Percentiles rank a stretch among this genome's conserved stretches.
phyloP scores from a whole-genome alignment of 2,329 filamentous ascomycete genomes.

The Cytospora paraplurivora region DNA sequence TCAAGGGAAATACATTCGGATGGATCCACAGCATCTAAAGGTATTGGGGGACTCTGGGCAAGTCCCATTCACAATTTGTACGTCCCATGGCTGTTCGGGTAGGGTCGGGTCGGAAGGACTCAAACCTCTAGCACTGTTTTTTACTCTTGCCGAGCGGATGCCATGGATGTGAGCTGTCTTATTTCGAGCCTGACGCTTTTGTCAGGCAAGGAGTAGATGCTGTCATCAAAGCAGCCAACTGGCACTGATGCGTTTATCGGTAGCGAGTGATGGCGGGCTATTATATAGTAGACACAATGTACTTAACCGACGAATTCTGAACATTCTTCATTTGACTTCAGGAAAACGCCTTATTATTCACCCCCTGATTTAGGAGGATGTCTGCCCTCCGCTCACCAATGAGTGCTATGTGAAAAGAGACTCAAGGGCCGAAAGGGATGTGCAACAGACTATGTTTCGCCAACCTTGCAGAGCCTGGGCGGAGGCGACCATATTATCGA shows the following conservation, averaged over 20 bases:
- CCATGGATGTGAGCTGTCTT: not conserved
- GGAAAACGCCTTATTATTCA: not conserved
- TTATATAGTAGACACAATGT: not conserved
- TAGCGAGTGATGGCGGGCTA: not conserved
- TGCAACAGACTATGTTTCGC: no score
- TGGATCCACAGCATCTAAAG: slow-evolving; percentile 21
- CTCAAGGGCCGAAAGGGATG: no score
- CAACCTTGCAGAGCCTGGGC: no score
- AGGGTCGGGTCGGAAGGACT: not conserved
- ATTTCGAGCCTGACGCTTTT: not conserved
- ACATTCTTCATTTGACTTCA: not conserved
- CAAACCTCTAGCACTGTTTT: not conserved
- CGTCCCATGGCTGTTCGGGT: not conserved
- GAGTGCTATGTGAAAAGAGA: no score
- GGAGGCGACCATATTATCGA: no score
- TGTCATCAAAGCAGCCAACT: not conserved
- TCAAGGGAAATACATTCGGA: slow-evolving; percentile 30
- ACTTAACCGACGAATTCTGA: not conserved
- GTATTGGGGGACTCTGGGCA: not conserved
- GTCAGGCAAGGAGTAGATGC: not conserved
- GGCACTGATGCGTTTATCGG: not conserved
- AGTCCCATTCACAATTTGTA: not conserved
- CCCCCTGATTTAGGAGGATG: no score
- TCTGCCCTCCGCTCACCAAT: no score
- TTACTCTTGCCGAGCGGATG: not conserved